Percentiles rank a stretch among this genome's conserved stretches.
These are phyloP conservation scores for Cercophora samala DNA, from an alignment of 495 filamentous ascomycete genomes.

Conservation along the genomic window DNA sequence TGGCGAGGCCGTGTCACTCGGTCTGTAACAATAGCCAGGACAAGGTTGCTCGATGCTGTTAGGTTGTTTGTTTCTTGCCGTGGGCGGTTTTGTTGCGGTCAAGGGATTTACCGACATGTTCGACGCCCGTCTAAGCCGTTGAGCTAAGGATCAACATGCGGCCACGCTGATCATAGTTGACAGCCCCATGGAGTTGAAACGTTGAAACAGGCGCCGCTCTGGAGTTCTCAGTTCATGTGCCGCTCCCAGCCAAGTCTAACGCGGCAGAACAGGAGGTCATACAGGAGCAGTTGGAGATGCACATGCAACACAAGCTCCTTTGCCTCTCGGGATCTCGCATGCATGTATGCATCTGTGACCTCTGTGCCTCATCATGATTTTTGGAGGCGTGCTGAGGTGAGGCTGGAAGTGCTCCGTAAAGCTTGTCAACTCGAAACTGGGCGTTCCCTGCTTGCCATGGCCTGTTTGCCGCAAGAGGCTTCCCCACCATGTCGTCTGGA, in stretches of 20 bases:
- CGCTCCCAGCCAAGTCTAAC: constrained; percentile 15
- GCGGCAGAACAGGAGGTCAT: background rate
- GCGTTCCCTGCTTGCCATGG: background rate
- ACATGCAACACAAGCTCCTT: background rate
- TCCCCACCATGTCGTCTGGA: constrained; percentile 1
- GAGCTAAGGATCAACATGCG: background rate
- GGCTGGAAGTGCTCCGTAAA: background rate
- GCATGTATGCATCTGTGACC: background rate
- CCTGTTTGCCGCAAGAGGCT: background rate
- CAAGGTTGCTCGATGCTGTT: background rate
- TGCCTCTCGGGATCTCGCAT: background rate
- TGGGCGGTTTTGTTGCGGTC: too few species aligned
- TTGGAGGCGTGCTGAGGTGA: background rate
- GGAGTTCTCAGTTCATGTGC: constrained; percentile 8
- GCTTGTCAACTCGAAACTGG: background rate
- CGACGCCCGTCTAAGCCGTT: background rate
- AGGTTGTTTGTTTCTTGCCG: background rate
- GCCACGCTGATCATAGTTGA: background rate
- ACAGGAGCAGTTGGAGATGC: constrained; percentile 6
- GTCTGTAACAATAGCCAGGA: background rate
- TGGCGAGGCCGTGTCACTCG: constrained; percentile 16
- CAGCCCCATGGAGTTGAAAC: background rate
- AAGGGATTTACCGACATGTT: background rate
- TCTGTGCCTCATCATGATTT: background rate
- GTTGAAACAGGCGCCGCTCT: constrained; percentile 19